phyloP scores from a whole-genome alignment of 164 flowering plant genomes.

The Protea cynaroides region DNA sequence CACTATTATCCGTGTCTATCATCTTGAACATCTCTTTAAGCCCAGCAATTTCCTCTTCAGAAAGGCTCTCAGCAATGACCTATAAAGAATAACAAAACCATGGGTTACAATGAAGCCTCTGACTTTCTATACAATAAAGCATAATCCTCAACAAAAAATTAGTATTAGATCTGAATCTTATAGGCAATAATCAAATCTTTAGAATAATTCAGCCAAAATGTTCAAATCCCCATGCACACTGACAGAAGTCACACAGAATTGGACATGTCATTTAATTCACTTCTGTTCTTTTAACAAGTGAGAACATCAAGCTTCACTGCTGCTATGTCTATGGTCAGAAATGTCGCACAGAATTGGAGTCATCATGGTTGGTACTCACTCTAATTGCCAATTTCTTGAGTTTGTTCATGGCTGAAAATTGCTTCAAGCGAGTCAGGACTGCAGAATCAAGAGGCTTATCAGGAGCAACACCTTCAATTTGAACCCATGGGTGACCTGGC shows the following conservation, averaged over 20 bases:
- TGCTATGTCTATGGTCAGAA: neutral
- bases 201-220: no score
- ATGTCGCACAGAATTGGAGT: neutral
- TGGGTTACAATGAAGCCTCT: neutral
- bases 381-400: conserved; percentile 16
- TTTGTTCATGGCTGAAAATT: conserved; percentile 19
- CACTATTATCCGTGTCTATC: conserved; percentile 14
- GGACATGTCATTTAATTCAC: no score
- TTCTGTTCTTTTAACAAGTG: no score
- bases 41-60: conserved; percentile 19
- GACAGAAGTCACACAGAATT: no score
- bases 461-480: conserved; percentile 14
- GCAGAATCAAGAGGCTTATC: conserved; percentile 19
- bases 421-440: conserved; percentile 19
- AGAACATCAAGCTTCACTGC: no score
- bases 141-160: no score
- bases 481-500: conserved; percentile 20
- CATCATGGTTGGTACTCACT: conserved; percentile 2
- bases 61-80: conserved; percentile 14
- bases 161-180: no score
- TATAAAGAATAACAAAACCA: neutral
- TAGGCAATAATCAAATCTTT: no score
- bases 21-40: conserved; percentile 14
- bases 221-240: no score
- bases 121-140: no score